Percentiles rank a stretch among this genome's conserved stretches.
Conservation (phyloP, 305 asterid species). For the Solanum hybrid region DNA sequence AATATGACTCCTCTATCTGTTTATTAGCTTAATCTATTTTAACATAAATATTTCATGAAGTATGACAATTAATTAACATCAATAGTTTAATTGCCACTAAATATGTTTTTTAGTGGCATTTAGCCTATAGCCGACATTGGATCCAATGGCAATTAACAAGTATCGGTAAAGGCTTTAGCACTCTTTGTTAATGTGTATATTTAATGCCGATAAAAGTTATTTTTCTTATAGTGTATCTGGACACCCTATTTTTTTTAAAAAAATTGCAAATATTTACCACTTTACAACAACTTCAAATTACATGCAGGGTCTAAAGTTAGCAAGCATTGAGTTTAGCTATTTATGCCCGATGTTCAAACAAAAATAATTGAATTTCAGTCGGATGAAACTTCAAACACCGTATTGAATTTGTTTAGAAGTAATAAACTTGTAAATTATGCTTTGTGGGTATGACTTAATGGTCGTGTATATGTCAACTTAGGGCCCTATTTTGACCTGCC, state of each 20-base stretch:
- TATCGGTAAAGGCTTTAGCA: too few relatives aligned
- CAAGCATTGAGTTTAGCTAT: neutral
- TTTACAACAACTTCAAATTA: neutral
- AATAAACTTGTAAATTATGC: neutral
- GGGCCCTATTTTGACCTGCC: neutral
- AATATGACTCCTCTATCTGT: neutral
- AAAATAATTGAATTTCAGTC: neutral
- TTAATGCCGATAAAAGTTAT: accelerated
- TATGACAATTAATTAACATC: neutral
- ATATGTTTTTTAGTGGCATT: too few relatives aligned
- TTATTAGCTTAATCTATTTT: neutral
- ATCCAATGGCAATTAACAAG: too few relatives aligned
- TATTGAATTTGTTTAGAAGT: accelerated
- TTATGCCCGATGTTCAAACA: neutral
- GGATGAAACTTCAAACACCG: neutral
- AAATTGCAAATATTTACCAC: neutral
- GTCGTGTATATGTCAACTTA: neutral
- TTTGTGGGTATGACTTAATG: neutral
- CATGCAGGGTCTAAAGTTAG: neutral
- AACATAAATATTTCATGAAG: neutral
- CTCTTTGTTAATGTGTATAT: too few relatives aligned
- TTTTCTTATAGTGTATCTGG: too few relatives aligned
- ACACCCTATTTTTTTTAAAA: neutral
- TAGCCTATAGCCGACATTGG: too few relatives aligned
- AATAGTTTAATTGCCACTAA: too few relatives aligned